Evolutionary conservation across 1,284 basidiomycete genomes (phyloP).

Genomic region (Ustilago trichophora): DNA sequence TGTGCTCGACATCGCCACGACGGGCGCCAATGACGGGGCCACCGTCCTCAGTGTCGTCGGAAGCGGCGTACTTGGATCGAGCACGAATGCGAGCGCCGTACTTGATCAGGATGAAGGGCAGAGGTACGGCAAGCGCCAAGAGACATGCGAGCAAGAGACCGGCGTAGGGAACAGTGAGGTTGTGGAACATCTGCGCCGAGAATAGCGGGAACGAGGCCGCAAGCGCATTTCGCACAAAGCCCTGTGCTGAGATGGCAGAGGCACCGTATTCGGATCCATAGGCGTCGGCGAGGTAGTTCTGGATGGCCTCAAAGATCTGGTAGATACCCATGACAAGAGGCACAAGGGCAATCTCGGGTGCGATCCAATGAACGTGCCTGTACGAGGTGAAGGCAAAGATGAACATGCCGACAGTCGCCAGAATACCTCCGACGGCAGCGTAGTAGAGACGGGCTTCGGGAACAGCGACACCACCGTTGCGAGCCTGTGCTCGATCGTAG

Average conservation of each 20-base stretch:
- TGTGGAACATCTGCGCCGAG: slow-evolving; percentile 57
- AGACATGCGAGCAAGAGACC: slow-evolving; percentile 50
- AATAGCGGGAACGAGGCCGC: slow-evolving; percentile 54
- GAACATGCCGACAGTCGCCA: slow-evolving; percentile 53
- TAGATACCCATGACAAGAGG: slow-evolving; percentile 58
- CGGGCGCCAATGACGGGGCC: slow-evolving; percentile 43
- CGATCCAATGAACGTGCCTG: slow-evolving; percentile 56
- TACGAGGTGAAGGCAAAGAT: slow-evolving; percentile 57
- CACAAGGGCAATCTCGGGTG: slow-evolving; percentile 51
- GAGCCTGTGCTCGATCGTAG: slow-evolving; percentile 43
- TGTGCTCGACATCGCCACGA: slow-evolving; percentile 37
- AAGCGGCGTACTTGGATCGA: slow-evolving; percentile 52
- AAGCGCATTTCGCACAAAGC: slow-evolving; percentile 52
- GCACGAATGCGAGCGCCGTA: slow-evolving; percentile 53
- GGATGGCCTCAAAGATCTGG: slow-evolving; percentile 54
- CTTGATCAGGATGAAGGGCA: slow-evolving; percentile 54
- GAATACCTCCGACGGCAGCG: slow-evolving; percentile 47
- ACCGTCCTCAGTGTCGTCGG: slow-evolving; percentile 31
- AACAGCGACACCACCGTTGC: slow-evolving; percentile 52
- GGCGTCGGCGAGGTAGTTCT: slow-evolving; percentile 50
- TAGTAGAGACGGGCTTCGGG: slow-evolving; percentile 59
- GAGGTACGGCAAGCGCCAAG: slow-evolving; percentile 44
- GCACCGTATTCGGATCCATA: slow-evolving; percentile 51
- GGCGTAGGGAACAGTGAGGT: slow-evolving; percentile 45
- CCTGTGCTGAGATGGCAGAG: slow-evolving; percentile 53